A percentile compares a stretch with the other conserved stretches of the same genome.
Evolutionary conservation across 805 yeast genomes (phyloP).

Genomic region (Candida glaebosa): DNA sequence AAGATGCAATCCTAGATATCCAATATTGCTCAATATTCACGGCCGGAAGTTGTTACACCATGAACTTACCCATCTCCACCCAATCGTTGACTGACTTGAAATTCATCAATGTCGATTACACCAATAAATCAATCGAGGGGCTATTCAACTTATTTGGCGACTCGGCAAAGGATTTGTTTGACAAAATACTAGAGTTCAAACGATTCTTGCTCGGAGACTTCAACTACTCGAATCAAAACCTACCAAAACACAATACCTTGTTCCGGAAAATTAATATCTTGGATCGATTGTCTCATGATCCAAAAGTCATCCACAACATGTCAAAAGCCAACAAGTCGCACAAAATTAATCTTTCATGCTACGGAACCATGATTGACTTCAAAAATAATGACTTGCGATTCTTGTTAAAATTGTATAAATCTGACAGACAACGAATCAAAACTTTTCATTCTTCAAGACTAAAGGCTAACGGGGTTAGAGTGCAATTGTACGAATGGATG

Average conservation of each 20-base stretch:
- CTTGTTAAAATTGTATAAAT: slow-evolving; percentile 8
- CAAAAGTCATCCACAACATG: slow-evolving; percentile 4
- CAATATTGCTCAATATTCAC: slow-evolving; percentile 19
- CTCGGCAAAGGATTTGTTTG: background rate
- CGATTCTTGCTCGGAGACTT: slow-evolving; percentile 13
- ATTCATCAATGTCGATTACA: slow-evolving; percentile 20
- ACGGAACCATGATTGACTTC: slow-evolving; percentile 34
- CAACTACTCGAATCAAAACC: background rate
- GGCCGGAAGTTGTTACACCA: slow-evolving; percentile 13
- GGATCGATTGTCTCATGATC: slow-evolving; percentile 9
- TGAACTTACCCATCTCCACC: background rate
- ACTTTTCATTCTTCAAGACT: slow-evolving; percentile 15
- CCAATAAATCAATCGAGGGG: slow-evolving; percentile 16
- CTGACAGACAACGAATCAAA: slow-evolving; percentile 6
- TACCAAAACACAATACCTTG: slow-evolving; percentile 7
- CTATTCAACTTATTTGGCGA: slow-evolving; percentile 11
- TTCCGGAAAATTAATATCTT: slow-evolving; percentile 13
- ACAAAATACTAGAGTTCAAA: slow-evolving; percentile 8
- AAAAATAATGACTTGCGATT: slow-evolving; percentile 34
- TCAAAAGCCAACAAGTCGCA: background rate
- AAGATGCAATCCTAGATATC: slow-evolving; percentile 16
- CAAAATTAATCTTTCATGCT: slow-evolving; percentile 9
- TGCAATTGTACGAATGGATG: slow-evolving; percentile 38
- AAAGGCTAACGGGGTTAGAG: slow-evolving; percentile 17
- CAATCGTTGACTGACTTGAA: slow-evolving; percentile 11